Base-by-base conservation (phyloP, 2,329 filamentous ascomycete genomes). In the Neonectria magnoliae region DNA sequence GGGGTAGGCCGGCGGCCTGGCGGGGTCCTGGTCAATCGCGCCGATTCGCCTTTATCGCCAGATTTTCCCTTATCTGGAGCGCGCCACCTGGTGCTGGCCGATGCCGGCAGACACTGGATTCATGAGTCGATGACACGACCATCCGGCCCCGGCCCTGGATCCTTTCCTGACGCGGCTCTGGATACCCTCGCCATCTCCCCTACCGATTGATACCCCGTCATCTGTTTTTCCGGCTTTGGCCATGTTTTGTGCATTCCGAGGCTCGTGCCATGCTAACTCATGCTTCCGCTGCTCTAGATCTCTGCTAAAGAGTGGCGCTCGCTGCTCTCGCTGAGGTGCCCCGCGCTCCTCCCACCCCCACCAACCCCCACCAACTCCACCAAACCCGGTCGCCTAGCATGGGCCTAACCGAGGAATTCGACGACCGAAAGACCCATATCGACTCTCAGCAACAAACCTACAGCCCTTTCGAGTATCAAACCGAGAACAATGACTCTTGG, bases 401-500 rank as follows among this genome's bases (percentile, higher is more conserved):
- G 88, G 87, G 87, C 85, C 80, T 86, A 82, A 82, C 81, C 77
- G 85, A 84, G 79, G 88, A 90, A 70, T 91, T 90, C 82, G 86
- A 90, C 85, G 88, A 90, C 80, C 87, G 87, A 87, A 83, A 90
- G 80, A 86, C 79, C 79, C 84, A 88, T 72, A 80, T 86, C 75
- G 87, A 89, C 73, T 85, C 87, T 71, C 83, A 88, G 77, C 83
- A 85, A 73, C 84, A 88, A 74, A 78, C 83, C 77, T 90, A 90
- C 77, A 83, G 86, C 77, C 88, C 86, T 56, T 98, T 95, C 89
- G 90, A 93, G 80, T 98, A 96, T 82, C 90, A 96, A 81, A 90
- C 90, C 66, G 90, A 94, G 80, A 93, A 94, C 84, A 93, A 94
- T 79, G 81, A 77, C 80, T 95, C 93, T 72, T 97, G 96, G 96